Evolutionary conservation across 2,329 filamentous ascomycete genomes (phyloP).

Genomic region (Monascus ruber): DNA sequence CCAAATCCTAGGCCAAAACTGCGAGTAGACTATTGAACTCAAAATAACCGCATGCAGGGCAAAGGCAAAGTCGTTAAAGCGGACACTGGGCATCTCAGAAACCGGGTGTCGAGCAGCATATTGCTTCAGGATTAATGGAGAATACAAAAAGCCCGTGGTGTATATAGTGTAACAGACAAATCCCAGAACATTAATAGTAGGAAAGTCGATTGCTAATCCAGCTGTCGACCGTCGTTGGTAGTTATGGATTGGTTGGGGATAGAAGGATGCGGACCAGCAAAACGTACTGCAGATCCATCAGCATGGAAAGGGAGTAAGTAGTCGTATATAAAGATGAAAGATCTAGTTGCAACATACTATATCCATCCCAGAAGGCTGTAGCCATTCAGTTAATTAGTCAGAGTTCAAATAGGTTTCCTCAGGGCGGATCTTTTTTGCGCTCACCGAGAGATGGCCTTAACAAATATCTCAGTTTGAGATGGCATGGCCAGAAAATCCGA

Average conservation of each 20-base stretch:
- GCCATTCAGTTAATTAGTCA: conserved; percentile 17
- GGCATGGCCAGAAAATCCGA: conserved; percentile 9
- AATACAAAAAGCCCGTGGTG: conserved; percentile 66
- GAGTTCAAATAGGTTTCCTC: conserved; percentile 3
- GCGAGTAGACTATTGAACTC: conserved; percentile 61
- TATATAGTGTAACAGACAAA: conserved; percentile 61
- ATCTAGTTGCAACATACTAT: conserved; percentile 38
- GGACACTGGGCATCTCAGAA: conserved; percentile 68
- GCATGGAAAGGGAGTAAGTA: background rate
- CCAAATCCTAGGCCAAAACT: conserved; percentile 65
- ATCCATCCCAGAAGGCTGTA: conserved; percentile 60
- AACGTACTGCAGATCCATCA: conserved; percentile 36
- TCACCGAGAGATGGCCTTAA: conserved; percentile 33
- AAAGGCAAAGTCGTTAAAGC: conserved; percentile 83
- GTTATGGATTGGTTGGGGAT: conserved; percentile 80
- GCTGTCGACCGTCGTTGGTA: conserved; percentile 62
- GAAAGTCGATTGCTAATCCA: conserved; percentile 82
- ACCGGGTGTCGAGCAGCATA: conserved; percentile 70
- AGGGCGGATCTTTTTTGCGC: conserved; percentile 4
- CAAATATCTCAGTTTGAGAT: conserved; percentile 23
- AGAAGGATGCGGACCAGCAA: conserved; percentile 82
- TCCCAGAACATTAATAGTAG: conserved; percentile 55
- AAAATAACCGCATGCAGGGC: conserved; percentile 68
- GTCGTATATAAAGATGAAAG: background rate
- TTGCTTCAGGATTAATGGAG: conserved; percentile 62